Base-by-base conservation (phyloP, 2,329 filamentous ascomycete genomes). In the Colletotrichum trifolii region DNA sequence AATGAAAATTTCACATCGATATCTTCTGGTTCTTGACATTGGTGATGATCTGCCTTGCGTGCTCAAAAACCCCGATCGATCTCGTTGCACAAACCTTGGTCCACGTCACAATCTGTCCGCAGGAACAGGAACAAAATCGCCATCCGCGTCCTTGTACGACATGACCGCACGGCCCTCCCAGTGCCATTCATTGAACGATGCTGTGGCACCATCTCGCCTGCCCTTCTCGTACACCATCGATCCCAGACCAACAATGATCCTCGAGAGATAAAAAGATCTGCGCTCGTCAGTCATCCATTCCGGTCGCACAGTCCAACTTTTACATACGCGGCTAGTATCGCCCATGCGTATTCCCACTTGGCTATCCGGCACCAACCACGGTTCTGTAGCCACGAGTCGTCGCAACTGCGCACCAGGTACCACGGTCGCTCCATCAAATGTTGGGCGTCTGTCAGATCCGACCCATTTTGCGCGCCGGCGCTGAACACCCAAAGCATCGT, bases 401-500 rank as follows among this genome's bases (percentile, higher is more conserved):
- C 52, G 52, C 74, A 75, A 8, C 62, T 57, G 3, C 65, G 69
- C 4, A 50, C 60, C 8, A 76, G 67, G 53, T 75, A 74, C 72
- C 71, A 74, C 8, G 73, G 71, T n/a, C 62, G 60, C 8, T 54
- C 33, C 50, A 72, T 73, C 34, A 58, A 48, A 8, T 74, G 71
- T 36, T 71, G 40, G 2, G 69, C 56, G 13, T 74, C 73, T 12
- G 70, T 69, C 6, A 66, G 60, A 55, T 75, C 73, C n/a, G 72
- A 49, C 0, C 71, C 73, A 11, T 50, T 57, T 15, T 70, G 67
- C 7, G 69, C 64, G 0, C 59, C 36, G 13, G 73, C 53, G 35
- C 70, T 73, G 12, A 70, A 46, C 10, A 56, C 50, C 76, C 76
- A 78, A 0, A 77, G 66, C 2, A 40, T 25, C 2, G 68, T 54